phyloP scores from a whole-genome alignment of 371 early-diverging fungal genomes.

The Coemansia sp. region DNA sequence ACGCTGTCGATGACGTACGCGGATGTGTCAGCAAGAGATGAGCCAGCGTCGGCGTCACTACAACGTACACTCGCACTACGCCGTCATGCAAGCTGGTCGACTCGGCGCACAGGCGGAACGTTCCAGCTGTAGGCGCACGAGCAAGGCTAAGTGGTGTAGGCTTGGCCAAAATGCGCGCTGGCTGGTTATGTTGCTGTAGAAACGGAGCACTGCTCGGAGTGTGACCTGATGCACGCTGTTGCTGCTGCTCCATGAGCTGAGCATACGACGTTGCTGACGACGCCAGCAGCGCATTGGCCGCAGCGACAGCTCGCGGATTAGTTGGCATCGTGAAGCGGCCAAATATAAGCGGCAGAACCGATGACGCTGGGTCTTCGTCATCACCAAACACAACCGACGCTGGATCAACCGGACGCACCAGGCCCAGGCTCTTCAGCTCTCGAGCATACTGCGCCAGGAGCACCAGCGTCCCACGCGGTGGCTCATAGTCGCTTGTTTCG shows the following conservation, averaged over 20 bases:
- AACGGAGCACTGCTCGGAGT: conserved; percentile 28
- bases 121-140: background rate
- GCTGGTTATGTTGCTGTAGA: background rate
- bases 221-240: conserved; percentile 5
- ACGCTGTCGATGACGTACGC: conserved; percentile 16
- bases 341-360: conserved; percentile 41
- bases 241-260: conserved; percentile 15
- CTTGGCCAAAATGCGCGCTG: conserved; percentile 34
- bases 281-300: conserved; percentile 39
- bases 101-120: conserved; percentile 32
- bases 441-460: conserved; percentile 32
- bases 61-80: conserved; percentile 13
- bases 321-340: conserved; percentile 42
- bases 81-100: conserved; percentile 8
- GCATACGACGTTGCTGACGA: conserved; percentile 35
- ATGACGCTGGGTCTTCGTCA: conserved; percentile 29
- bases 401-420: conserved; percentile 40
- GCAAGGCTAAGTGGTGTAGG: conserved; percentile 38
- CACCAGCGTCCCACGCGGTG: conserved; percentile 31
- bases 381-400: conserved; percentile 19
- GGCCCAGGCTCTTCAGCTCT: conserved; percentile 31
- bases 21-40: conserved; percentile 33
- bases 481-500: background rate
- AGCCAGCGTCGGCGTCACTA: conserved; percentile 39
- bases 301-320: conserved; percentile 30